Conservation (phyloP, 345 rosid genomes). For the Salix arbutifolia region DNA sequence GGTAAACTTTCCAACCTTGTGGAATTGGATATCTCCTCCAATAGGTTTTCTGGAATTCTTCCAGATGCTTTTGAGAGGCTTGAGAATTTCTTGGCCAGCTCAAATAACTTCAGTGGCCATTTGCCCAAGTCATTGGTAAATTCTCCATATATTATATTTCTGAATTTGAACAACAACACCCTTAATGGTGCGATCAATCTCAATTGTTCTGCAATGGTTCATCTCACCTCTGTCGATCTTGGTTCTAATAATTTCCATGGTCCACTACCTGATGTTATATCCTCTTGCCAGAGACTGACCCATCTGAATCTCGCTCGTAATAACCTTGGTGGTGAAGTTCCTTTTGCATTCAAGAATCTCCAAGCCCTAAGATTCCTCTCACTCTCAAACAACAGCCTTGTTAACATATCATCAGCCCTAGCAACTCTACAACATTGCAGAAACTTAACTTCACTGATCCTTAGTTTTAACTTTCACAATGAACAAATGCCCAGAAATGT, state of each 20-base stretch:
- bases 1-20: constrained; percentile 27
- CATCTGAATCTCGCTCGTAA: constrained; percentile 11
- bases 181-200: constrained; percentile 18
- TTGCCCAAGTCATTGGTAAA: constrained; percentile 32
- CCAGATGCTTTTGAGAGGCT: constrained; percentile 32
- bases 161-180: constrained; percentile 20
- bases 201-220: constrained; percentile 35
- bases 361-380: constrained; percentile 17
- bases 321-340: constrained; percentile 14
- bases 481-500: constrained; percentile 17
- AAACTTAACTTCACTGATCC: constrained; percentile 17
- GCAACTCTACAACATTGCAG: constrained; percentile 21
- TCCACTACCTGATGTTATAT: constrained; percentile 15
- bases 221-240: constrained; percentile 12
- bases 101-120: constrained; percentile 24
- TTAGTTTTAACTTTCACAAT: background rate
- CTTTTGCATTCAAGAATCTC: constrained; percentile 25
- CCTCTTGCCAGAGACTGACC: constrained; percentile 14
- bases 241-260: constrained; percentile 25
- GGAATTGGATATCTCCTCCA: constrained; percentile 26
- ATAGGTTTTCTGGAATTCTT: constrained; percentile 24
- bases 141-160: constrained; percentile 25
- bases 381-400: constrained; percentile 10
- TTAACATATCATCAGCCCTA: constrained; percentile 20
- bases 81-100: constrained; percentile 15